phyloP scores from a whole-genome alignment of 2,329 filamentous ascomycete genomes.

The Fusarium anthophilum region DNA sequence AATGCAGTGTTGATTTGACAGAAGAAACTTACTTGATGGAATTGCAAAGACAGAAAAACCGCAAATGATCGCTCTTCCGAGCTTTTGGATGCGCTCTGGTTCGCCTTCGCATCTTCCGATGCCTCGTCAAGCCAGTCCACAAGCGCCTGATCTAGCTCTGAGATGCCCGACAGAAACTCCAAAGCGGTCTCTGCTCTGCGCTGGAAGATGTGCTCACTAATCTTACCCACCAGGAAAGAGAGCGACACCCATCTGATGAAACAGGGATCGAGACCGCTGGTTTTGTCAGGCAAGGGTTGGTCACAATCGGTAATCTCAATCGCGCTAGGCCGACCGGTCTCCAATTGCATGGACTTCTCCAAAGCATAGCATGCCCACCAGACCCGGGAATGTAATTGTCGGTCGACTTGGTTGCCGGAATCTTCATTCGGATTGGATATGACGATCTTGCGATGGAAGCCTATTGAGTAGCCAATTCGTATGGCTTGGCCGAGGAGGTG shows the following conservation, averaged over 20 bases:
- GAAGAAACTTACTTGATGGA: slow-evolving; percentile 13
- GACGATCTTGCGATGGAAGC: slow-evolving; percentile 24
- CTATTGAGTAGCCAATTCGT: slow-evolving; percentile 27
- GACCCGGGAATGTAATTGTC: slow-evolving; percentile 20
- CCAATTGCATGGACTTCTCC: slow-evolving; percentile 36
- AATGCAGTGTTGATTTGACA: fast-evolving
- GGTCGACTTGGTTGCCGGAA: slow-evolving; percentile 1
- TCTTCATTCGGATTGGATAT: not conserved
- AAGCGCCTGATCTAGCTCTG: slow-evolving; percentile 25
- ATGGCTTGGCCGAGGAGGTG: slow-evolving; percentile 30
- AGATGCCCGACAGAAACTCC: slow-evolving; percentile 22
- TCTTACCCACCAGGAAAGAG: slow-evolving; percentile 25
- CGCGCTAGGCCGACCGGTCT: slow-evolving; percentile 31
- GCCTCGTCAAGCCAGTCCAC: slow-evolving; percentile 28
- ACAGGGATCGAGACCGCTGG: not conserved
- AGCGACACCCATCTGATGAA: slow-evolving; percentile 34
- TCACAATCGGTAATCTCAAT: slow-evolving; percentile 35
- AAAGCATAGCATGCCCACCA: slow-evolving; percentile 37
- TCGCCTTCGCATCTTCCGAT: slow-evolving; percentile 13
- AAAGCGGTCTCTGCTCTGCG: slow-evolving; percentile 19
- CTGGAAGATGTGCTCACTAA: slow-evolving; percentile 34
- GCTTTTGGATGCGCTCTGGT: not conserved
- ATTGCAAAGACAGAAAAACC: slow-evolving; percentile 30
- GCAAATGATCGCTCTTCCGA: slow-evolving; percentile 18
- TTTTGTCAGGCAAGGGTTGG: slow-evolving; percentile 15